phyloP scores from a whole-genome alignment of 345 rosid genomes.

The Schrenkiella parvula region DNA sequence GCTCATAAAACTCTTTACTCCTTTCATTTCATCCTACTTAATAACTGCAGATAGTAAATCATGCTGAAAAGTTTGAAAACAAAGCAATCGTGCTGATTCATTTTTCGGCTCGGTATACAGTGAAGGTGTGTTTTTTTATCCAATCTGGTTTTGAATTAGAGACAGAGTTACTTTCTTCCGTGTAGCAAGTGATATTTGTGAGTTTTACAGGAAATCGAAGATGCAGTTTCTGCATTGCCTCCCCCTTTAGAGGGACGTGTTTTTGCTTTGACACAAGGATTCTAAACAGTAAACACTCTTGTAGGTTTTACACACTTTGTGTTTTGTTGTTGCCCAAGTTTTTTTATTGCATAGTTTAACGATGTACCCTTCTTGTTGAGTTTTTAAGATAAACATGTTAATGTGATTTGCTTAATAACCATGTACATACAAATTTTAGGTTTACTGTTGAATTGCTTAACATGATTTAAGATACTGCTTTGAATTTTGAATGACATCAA shows the following conservation, averaged over 20 bases:
- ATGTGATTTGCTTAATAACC: not conserved
- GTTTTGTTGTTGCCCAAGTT: not conserved
- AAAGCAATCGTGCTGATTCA: slow-evolving; percentile 86
- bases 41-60: slow-evolving; percentile 51
- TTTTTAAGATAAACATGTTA: not conserved
- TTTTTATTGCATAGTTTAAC: not conserved
- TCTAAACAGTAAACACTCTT: slow-evolving; percentile 32
- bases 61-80: slow-evolving; percentile 70
- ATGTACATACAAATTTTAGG: not conserved
- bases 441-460: not conserved
- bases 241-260: slow-evolving; percentile 70
- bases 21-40: not conserved
- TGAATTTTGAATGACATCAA: not conserved
- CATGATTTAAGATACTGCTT: not conserved
- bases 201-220: slow-evolving; percentile 58
- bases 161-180: not conserved
- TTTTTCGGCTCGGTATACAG: slow-evolving; percentile 81
- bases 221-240: slow-evolving; percentile 58
- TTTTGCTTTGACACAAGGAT: slow-evolving; percentile 76
- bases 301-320: not conserved
- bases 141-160: not conserved
- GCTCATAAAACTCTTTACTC: not conserved
- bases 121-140: slow-evolving; percentile 48
- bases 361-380: not conserved
- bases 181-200: not conserved